These are phyloP conservation scores for Chytridium lagenaria DNA, from an alignment of 371 early-diverging fungal species.

Conservation along the genomic window DNA sequence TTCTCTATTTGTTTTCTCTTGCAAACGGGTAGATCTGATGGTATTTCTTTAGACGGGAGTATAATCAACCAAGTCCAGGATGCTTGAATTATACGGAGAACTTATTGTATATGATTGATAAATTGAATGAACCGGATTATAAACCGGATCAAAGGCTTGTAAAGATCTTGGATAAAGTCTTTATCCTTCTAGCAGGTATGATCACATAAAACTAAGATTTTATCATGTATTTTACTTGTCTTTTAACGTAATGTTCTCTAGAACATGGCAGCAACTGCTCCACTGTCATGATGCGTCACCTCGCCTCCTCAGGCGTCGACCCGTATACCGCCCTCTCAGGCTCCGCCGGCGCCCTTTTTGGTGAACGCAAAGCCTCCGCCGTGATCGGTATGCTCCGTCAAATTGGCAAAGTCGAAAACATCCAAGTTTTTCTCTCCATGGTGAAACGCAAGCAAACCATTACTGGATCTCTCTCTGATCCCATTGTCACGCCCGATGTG, in stretches of 20 bases:
- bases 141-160: slow-evolving; percentile 61
- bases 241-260: neutral
- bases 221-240: neutral
- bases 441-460: slow-evolving; percentile 55
- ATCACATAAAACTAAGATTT: no score
- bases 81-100: slow-evolving; percentile 58
- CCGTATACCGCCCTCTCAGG: slow-evolving; percentile 61
- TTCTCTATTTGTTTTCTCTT: neutral
- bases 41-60: slow-evolving; percentile 47
- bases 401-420: slow-evolving; percentile 58
- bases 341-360: slow-evolving; percentile 57
- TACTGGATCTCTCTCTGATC: neutral
- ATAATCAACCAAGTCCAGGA: slow-evolving; percentile 55
- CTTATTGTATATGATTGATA: slow-evolving; percentile 68
- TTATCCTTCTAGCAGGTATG: slow-evolving; percentile 63
- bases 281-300: slow-evolving; percentile 68
- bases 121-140: slow-evolving; percentile 60
- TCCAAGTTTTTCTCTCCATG: slow-evolving; percentile 55
- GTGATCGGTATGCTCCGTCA: slow-evolving; percentile 64
- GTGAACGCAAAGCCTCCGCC: slow-evolving; percentile 62
- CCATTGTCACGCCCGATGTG: neutral
- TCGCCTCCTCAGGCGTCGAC: slow-evolving; percentile 62
- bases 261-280: slow-evolving; percentile 57
- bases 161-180: slow-evolving; percentile 61
- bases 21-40: slow-evolving; percentile 25